Evolutionary conservation across 768 basidiomycete species (phyloP).

Genomic region (Hygrocybe punicea): DNA sequence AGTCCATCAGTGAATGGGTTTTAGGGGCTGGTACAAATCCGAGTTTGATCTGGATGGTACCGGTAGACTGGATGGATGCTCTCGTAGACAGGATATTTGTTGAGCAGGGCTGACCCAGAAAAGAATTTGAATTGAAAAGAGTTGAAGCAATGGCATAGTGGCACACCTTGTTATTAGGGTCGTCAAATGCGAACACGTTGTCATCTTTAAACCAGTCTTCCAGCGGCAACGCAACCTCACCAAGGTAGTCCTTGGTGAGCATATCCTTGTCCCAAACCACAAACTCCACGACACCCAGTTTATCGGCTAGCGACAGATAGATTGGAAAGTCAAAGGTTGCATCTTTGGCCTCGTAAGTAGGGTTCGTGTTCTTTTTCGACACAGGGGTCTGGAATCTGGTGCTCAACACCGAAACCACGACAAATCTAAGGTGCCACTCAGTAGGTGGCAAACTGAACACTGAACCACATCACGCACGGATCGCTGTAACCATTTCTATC

Average conservation of each 20-base stretch:
- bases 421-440: conserved; percentile 47
- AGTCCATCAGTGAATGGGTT: conserved; percentile 43
- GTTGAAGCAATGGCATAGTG: background rate
- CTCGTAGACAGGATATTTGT: conserved; percentile 43
- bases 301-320: conserved; percentile 69
- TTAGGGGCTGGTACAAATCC: conserved; percentile 49
- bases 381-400: conserved; percentile 70
- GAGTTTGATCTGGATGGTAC: conserved; percentile 44
- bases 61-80: conserved; percentile 39
- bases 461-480: conserved; percentile 51
- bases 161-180: conserved; percentile 66
- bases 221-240: conserved; percentile 76
- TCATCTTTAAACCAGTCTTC: conserved; percentile 69
- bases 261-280: conserved; percentile 95
- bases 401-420: conserved; percentile 59
- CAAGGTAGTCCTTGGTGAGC: conserved; percentile 88
- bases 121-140: background rate
- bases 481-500: conserved; percentile 70
- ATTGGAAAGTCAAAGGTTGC: conserved; percentile 90
- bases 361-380: conserved; percentile 67
- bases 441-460: background rate
- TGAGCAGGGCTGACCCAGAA: conserved; percentile 30
- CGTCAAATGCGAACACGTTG: conserved; percentile 51
- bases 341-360: conserved; percentile 59
- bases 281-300: conserved; percentile 72